Base-by-base conservation (phyloP, 2,329 filamentous ascomycete genomes). In the Colletotrichum spinosum region DNA sequence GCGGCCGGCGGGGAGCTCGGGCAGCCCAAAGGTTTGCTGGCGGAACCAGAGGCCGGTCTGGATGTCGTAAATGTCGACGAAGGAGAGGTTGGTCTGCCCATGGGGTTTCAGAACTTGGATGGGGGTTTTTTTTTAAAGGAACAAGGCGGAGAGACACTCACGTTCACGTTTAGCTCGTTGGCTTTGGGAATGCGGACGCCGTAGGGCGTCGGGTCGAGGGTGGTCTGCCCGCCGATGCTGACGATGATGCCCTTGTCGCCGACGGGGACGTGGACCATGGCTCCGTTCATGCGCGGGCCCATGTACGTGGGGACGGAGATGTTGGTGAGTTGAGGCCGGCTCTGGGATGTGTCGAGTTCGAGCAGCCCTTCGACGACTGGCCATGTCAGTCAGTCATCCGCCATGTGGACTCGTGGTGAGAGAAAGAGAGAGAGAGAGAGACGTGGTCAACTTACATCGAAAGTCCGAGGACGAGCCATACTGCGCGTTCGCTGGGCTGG, bases 241-340 rank as follows among this genome's bases (percentile, higher is more conserved):
- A 70, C 69, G 8, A 70, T 17, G 15, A 68, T 61, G 6, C 69
- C 69, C 15, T 60, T 56, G 0, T 65, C 54, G n/a, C 69, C 69
- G 7, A 69, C 58, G 2, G 69, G 68, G 7, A 70, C 55, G 38
- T 70, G 68, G 4, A 70, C 68, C 63, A 69, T 69, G 11, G 67
- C 69, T 25, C 69, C 69, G 37, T 69, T 69, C 69, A 70, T 69
- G 8, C 69, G 69, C 7, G 69, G 68, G 1, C 69, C 68, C 39
- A 69, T 55, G 7, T 67, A 64, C 5, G 55, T 59, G 10, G 69
- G 69, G 7, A 69, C 67, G 1, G 69, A 70, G 9, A 69, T 68
- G 58, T 70, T 70, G 38, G 69, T 68, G 12, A 70, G 67, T 9
- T 60, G 68, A 9, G 69, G 69, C 38, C 48, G 34, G 0, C 52